Conservation (phyloP, 305 asterid species). For the Solanum chacoense region DNA sequence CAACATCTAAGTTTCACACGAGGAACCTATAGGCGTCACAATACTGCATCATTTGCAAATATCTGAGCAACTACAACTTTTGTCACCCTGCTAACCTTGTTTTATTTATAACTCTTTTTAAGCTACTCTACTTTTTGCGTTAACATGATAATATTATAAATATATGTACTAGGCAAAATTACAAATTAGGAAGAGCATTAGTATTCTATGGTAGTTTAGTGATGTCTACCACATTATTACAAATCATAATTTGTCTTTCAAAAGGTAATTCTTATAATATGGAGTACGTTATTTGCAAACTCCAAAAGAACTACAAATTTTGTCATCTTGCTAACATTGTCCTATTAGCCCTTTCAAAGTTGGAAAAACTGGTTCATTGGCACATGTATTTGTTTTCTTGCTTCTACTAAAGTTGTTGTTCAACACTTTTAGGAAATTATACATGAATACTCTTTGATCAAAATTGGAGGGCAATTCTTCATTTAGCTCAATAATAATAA, state of each 20-base stretch:
- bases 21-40: neutral
- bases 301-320: neutral
- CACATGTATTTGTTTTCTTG: slow-evolving; percentile 4
- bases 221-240: neutral
- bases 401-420: neutral
- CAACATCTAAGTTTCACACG: neutral
- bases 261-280: neutral
- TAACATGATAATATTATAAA: neutral
- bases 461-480: neutral
- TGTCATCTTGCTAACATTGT: neutral
- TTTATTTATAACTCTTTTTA: neutral
- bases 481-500: neutral
- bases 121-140: neutral
- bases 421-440: neutral
- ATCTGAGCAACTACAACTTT: neutral
- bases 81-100: neutral
- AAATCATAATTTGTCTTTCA: neutral
- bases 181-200: neutral
- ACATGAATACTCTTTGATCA: neutral
- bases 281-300: neutral
- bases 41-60: neutral
- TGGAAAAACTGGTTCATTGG: neutral
- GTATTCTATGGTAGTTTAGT: neutral
- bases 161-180: neutral
- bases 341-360: neutral